Percentiles rank a stretch among this genome's conserved stretches.
Conservation (phyloP, 2,329 filamentous ascomycete genomes). For the Colletotrichum phormii region DNA sequence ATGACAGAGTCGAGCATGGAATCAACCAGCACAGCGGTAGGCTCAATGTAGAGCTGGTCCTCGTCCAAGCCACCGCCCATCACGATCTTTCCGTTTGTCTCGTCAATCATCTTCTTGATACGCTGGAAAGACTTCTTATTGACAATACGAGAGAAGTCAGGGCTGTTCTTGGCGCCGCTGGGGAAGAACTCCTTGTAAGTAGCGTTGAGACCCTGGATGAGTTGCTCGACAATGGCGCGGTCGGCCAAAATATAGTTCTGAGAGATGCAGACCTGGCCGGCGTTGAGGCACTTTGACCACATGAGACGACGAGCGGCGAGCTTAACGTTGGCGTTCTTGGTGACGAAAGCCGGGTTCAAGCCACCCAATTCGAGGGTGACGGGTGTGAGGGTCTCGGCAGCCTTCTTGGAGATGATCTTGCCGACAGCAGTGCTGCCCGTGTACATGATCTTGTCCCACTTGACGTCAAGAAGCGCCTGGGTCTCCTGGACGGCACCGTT, state of each 20-base stretch:
- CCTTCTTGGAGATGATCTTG: conserved; percentile 89
- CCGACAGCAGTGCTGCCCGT: conserved; percentile 85
- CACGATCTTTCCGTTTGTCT: conserved; percentile 84
- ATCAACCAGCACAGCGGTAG: conserved; percentile 89
- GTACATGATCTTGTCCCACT: conserved; percentile 99
- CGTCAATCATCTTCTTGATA: conserved; percentile 92
- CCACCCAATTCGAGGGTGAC: conserved; percentile 92
- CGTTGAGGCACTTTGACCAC: conserved; percentile 89
- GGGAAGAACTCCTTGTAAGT: conserved; percentile 85
- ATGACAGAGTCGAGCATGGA: conserved; percentile 78
- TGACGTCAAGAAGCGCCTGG: conserved; percentile 83
- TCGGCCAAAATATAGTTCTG: conserved; percentile 95
- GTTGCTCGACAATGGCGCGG: conserved; percentile 74
- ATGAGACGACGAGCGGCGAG: conserved; percentile 86
- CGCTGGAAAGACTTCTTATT: conserved; percentile 84
- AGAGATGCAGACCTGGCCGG: conserved; percentile 91
- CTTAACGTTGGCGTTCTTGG: conserved; percentile 81
- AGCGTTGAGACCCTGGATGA: conserved; percentile 80
- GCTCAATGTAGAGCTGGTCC: conserved; percentile 84
- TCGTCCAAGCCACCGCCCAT: conserved; percentile 88
- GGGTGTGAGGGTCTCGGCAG: conserved; percentile 88
- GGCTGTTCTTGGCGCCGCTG: conserved; percentile 79
- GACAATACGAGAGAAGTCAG: conserved; percentile 84
- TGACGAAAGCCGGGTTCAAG: conserved; percentile 90
- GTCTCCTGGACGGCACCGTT: conserved; percentile 87